Evolutionary conservation across 768 basidiomycete genomes (phyloP), one percentile per base, ranked within the genome.

Genomic region (Phallus indusiatus): DNA sequence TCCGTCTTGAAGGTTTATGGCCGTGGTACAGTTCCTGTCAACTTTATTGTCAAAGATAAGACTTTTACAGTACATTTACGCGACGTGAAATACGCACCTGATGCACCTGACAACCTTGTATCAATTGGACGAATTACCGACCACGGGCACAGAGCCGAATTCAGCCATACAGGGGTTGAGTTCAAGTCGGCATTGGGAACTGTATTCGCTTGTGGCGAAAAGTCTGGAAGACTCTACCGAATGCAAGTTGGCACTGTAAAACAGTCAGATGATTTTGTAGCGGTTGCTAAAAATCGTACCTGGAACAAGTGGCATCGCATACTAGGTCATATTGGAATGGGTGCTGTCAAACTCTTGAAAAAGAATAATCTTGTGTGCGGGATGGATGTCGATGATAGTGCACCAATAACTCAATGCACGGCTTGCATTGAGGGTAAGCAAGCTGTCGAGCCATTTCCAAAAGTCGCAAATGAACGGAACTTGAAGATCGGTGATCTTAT

Each of bases 261-360:
- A 12, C n/a, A 34, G 11, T 54, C 21, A 35, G 18, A n/a, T 34
- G 22, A 54, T 11, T 54, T 54, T 54, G 53, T 34, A 6, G 53
- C 12, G 21, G 18, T 35, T 10, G 33, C 53, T 11, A 35, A 22
- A 54, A 22, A 9, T 6, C 53, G 22, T 11, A 54, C 21, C 22
- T 54, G 18, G 20, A 22, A 54, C 34, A 54, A 54, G 33, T 54
- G 53, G 53, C 72, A 73, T 59, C 57, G 63, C 4, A 51, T 67
- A 1, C 60, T 73, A 42, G 65, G 64, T 0, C 70, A 73, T 53
- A 58, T 61, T 0, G 59, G 59, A 0, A 57, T 62, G 0, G 53
- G 57, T 5, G 22, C 50, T 0, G 62, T 73, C 6, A 16, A 50
- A 1, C 24, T 55, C 1, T 59, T 69, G 62, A 33, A 56, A 3